Percentiles rank a stretch among this genome's conserved stretches.
Evolutionary conservation across 169 alveolate genomes (phyloP).

Genomic region (Plasmodium yoelii): DNA sequence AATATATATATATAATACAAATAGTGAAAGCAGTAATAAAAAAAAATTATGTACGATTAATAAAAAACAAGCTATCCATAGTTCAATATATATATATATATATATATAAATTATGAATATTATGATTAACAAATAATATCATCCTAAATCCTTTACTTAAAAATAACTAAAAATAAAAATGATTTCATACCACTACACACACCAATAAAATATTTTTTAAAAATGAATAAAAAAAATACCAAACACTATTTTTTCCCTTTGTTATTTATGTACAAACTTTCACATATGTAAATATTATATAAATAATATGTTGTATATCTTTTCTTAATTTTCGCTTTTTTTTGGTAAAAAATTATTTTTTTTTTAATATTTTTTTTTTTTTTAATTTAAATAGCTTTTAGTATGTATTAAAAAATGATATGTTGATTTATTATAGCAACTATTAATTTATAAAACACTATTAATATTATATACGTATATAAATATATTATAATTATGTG

Average conservation of each 20-base stretch:
- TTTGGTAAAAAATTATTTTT: conserved; percentile 2
- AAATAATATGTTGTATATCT: not conserved
- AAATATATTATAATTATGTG: not conserved
- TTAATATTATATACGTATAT: not conserved
- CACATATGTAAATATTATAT: conserved; percentile 18
- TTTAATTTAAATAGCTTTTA: conserved; percentile 39
- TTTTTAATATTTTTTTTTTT: conserved; percentile 14
- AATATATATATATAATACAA: conserved; percentile 31
- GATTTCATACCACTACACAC: conserved; percentile 10
- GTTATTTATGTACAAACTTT: not conserved
- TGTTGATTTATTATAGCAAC: conserved; percentile 26
- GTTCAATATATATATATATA: conserved; percentile 14
- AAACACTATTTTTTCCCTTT: not conserved
- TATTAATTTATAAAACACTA: conserved; percentile 15
- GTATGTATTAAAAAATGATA: conserved; percentile 19
- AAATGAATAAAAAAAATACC: conserved; percentile 4
- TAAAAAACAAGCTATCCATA: conserved; percentile 20
- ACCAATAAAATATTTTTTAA: conserved; percentile 2
- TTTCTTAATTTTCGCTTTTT: conserved; percentile 33
- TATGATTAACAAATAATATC: conserved; percentile 7
- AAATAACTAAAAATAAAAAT: conserved; percentile 3
- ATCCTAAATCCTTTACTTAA: conserved; percentile 32
- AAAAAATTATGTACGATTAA: conserved; percentile 32
- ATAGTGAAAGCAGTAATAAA: not conserved
- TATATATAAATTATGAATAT: conserved; percentile 3